A percentile compares a stretch with the other conserved stretches of the same genome.
phyloP scores from a whole-genome alignment of 352 stramenopile genomes.

The Globisporangium cederbergense region DNA sequence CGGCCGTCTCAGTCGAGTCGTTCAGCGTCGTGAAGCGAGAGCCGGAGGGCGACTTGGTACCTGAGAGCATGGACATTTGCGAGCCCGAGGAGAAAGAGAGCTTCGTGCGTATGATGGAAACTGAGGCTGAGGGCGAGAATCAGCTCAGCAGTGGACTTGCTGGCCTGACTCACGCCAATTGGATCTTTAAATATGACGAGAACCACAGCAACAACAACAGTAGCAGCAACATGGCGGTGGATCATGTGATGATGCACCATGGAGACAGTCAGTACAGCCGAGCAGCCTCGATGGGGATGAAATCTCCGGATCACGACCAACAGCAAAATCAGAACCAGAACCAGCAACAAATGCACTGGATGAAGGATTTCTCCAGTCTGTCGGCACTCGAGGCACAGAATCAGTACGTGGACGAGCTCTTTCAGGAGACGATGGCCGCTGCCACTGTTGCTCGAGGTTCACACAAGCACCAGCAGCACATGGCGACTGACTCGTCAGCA shows the following conservation, averaged over 20 bases:
- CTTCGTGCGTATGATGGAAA: constrained; percentile 9
- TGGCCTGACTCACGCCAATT: not conserved
- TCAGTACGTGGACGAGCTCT: constrained; percentile 25
- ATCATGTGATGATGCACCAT: not conserved
- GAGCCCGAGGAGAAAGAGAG: constrained; percentile 9
- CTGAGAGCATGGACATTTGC: constrained; percentile 14
- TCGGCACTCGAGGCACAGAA: constrained; percentile 14
- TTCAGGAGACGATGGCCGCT: constrained; percentile 16
- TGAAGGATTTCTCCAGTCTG: constrained; percentile 15
- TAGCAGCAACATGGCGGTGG: not conserved
- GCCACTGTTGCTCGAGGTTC: constrained; percentile 12
- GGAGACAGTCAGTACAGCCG: not conserved
- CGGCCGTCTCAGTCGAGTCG: constrained; percentile 9
- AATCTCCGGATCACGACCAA: not conserved
- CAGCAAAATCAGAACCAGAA: not conserved
- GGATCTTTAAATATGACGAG: not conserved
- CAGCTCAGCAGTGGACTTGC: not conserved
- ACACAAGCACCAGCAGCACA: not conserved
- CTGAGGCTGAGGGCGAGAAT: not conserved
- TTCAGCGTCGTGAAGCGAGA: constrained; percentile 12
- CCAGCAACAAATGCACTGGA: constrained; percentile 15
- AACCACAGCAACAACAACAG: constrained; percentile 1
- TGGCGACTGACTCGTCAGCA: constrained; percentile 3
- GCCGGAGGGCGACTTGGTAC: constrained; percentile 5
- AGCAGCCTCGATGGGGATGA: not conserved